Evolutionary conservation across 1,284 basidiomycete species (phyloP), one percentile per base, ranked within the genome.

Genomic region (Trametes sp.): DNA sequence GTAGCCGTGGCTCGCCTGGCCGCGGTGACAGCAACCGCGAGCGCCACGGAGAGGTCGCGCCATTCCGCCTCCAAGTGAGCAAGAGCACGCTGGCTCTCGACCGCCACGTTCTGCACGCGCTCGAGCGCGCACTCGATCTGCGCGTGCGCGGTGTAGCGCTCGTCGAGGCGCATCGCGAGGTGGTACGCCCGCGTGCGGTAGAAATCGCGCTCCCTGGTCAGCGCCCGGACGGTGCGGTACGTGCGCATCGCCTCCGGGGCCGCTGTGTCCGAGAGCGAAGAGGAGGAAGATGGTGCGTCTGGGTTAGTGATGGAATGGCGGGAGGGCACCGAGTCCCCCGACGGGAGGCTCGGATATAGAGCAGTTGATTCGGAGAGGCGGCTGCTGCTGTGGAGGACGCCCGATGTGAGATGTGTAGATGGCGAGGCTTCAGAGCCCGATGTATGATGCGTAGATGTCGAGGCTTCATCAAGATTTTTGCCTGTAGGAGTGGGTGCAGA

Each of bases 121-220:
- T 64, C 59, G 10, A 64, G 51, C 2, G 51, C 50, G 16, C 41
- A 54, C 1, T 42, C 23, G 13, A 38, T 61, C 33, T 61, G 36
- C 33, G 59, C 56, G 31, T 54, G 45, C 1, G 46, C 33, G n/a
- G 26, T 58, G 46, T 61, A 57, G 38, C 42, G 50, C 0, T 58
- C 59, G 24, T 64, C 63, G 7, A 64, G 55, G 19, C 59, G 56
- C 41, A 58, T 45, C 9, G 63, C 59, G 26, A 64, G 63, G 33
- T 61, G 50, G 16, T 61, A 61, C n/a, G 63, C 63, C 8, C 63
- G 58, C 24, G 49, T 19, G 19, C 59, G 55, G 41, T 58, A 64
- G 36, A 64, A 33, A 21, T 64, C 63, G 51, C 63, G 63, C 19
- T 64, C 63, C 29, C n/a, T 33, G 10, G 38, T 58, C 9, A 42